Evolutionary conservation across 257 asterid species (phyloP), one percentile per base, ranked within the genome.

Genomic region (Ilex aquifolium): DNA sequence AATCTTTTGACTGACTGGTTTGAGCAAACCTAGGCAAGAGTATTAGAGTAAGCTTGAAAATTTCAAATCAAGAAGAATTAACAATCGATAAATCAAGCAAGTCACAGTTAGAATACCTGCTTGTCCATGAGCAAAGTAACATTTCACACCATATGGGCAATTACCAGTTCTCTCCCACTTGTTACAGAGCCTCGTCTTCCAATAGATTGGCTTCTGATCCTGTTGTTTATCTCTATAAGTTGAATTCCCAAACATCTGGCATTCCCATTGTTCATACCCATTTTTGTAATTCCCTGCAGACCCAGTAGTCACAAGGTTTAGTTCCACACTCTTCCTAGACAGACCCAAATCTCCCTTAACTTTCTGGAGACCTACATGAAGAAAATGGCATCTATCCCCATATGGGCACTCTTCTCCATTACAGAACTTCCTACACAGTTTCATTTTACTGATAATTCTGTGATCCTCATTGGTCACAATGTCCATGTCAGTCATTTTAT

Each of bases 71-170:
- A 40, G 13, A 54, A 17, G 29, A 3, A 7, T 0, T 44, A 61
- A 31, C 32, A 10, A 3, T 3, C 8, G 7, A 29, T 8, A 64
- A 60, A 31, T 3, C 39, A 63, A 60, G 16, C 29, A 27, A 68
- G 63, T 31, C 31, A 14, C 16, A 3, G 55, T 32, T 6, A 31
- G 15, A 63, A 32, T 52, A 85, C 90, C 91, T 74, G 65, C 61
- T 31, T 17, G 55, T 7, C 91, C 91, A 81, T 83, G 95, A 65
- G 88, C 87, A 57, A 57, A 86, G 13, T n/a, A 42, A 60, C 88
- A 86, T 4, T 10, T 68, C 31, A 17, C 44, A 64, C 88, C 90
- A 61, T 56, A 61, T 13, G 16, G 21, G 63, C 90, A 81, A 69
- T 52, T 53, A 13, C 82, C 83, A 32, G 13, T 42, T 30, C 17